Evolutionary conservation across 2,329 filamentous ascomycete genomes (phyloP).

Genomic region (Ceratocystis albifundus): DNA sequence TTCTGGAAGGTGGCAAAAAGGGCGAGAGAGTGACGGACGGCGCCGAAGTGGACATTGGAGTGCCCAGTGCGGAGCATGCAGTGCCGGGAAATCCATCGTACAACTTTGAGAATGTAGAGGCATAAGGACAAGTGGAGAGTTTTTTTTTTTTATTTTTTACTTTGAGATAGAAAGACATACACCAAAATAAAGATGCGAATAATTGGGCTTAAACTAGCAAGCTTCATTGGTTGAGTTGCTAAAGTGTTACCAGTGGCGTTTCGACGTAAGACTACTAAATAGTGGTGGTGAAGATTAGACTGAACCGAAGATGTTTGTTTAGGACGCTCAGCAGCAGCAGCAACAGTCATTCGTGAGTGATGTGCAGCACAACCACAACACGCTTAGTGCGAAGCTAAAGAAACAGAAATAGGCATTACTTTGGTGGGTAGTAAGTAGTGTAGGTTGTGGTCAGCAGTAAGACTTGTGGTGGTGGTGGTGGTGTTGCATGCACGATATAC

Average conservation of each 20-base stretch:
- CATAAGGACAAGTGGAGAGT: neutral
- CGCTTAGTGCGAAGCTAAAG: neutral
- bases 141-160: too few relatives aligned
- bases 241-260: too few relatives aligned
- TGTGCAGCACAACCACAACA: too few relatives aligned
- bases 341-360: too few relatives aligned
- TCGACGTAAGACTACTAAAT: too few relatives aligned
- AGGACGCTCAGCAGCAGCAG: too few relatives aligned
- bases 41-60: constrained; percentile 46
- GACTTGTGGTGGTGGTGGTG: constrained; percentile 8
- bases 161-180: neutral
- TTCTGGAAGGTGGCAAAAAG: constrained; percentile 58
- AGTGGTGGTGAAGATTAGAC: too few relatives aligned
- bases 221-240: too few relatives aligned
- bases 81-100: constrained; percentile 76
- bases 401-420: neutral
- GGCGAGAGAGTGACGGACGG: constrained; percentile 44
- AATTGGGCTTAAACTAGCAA: too few relatives aligned
- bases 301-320: too few relatives aligned
- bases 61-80: constrained; percentile 55
- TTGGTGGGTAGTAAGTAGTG: too few relatives aligned
- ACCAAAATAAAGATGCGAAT: neutral
- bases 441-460: neutral
- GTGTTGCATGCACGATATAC: neutral
- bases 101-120: constrained; percentile 64